Base-by-base conservation (phyloP, 805 yeast species). In the Ogataea siamensis region DNA sequence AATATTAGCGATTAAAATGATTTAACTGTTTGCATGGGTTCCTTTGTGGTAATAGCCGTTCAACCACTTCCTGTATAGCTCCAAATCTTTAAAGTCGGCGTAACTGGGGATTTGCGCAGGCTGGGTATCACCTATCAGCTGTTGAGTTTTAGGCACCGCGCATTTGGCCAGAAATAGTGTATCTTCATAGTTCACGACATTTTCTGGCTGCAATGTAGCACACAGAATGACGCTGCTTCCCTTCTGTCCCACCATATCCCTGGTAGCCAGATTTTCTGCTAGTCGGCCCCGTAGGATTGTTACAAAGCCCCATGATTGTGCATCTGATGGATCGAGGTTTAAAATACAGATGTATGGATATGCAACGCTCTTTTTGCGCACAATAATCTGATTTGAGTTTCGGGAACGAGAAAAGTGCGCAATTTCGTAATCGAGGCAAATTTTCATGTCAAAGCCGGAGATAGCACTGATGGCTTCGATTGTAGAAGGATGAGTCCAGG, bases 401-500 rank as follows among this genome's bases (percentile, higher is more conserved):
- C 19, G 27, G 18, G 35, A 32, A 32, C 43, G 47, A 5, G 59
- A 51, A 37, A 54, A 54, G 43, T 73, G 77, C 3, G 73, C 79
- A 26, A 76, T 62, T 53, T 78, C 83, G 49, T 69, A 75, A 39
- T 76, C 80, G 57, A 66, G 54, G 21, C 73, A 61, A 1, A 68
- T 53, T 25, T 67, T 69, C 36, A 74, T 57, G 7, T 71, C 76
- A 20, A 70, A 72, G 0, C 79, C 80, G 1, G 82, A 74, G 66
- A 76, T 72, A 4, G 52, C 58, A 40, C 69, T 65, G 16, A 78
- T 54, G 27, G 73, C 64, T 26, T 68, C 71, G 42, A 66, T 50
- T 2, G 80, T 72, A 47, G 66, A 63, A 7, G 76, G 74, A 47
- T 72, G 71, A 5, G 68, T 68, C 77, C 80, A 73, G 9, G 82